Base-by-base conservation (phyloP, 768 basidiomycete species). In the Termitomyces sp. region DNA sequence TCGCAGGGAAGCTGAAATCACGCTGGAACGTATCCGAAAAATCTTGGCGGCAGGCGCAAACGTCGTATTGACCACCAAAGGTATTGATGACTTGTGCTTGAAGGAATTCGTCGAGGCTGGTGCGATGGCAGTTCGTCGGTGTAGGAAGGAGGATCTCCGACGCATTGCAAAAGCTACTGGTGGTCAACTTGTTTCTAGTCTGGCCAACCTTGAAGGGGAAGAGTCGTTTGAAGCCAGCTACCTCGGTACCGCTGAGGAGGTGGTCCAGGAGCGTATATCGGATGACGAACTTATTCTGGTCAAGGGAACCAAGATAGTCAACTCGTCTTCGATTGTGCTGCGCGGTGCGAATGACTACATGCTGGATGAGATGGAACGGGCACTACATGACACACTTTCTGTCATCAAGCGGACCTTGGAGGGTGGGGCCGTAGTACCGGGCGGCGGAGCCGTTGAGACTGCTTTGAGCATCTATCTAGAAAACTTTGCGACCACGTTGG, bases 81-180 rank as follows among this genome's bases (percentile, higher is more conserved):
- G 97, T 37, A 99, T 98, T 64, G 97, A 99, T 66, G 97, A 99
- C 69, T 80, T 98, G 17, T 98, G 95, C 71, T 76, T 98, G 64
- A 99, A 99, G 71, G 97, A 98, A 74, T 99, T 98, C 65, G 92
- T 98, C 46, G 97, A 99, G 73, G 95, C 95, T 19, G 97, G 97
- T 40, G 96, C 96, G 1, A 98, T 98, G 90, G 97, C 95, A 43
- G 97, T 98, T 48, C 87, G 97, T 62, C 83, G 97, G 64, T 98
- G 97, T 76, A 86, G 90, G 71, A 99, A 99, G 73, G 97, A 99
- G 69, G 97, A 99, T 70, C 82, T 98, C 48, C 87, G 94, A 56
- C 87, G 97, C 50, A 98, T 98, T 64, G 97, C 97, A 27, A 96
- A 89, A 71, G 96, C 97, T 9, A 98, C 95, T 0, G 97, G 97